Conservation (phyloP, 768 basidiomycete genomes). For the Tremella fuciformis region DNA sequence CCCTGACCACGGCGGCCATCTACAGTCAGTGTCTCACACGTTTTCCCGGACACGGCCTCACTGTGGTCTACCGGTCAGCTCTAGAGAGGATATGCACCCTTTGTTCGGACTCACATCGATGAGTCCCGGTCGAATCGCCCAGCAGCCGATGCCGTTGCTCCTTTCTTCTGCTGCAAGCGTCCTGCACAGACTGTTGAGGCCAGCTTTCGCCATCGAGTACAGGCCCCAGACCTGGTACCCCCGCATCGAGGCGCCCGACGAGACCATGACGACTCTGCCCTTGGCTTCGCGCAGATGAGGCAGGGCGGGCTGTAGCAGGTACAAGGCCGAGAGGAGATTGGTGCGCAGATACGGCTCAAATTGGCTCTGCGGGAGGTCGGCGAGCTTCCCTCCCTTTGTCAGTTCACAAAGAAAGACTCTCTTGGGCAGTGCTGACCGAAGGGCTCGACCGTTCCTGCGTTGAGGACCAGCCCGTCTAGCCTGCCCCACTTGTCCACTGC, state of each 20-base stretch:
- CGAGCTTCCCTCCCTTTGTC: neutral
- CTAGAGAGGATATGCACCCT: neutral
- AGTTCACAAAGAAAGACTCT: neutral
- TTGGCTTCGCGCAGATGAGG: slow-evolving; percentile 65
- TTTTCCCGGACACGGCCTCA: slow-evolving; percentile 5
- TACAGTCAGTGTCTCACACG: slow-evolving; percentile 1
- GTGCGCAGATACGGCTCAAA: slow-evolving; percentile 61
- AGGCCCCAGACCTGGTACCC: slow-evolving; percentile 67
- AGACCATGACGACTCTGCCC: slow-evolving; percentile 69
- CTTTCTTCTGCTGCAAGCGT: slow-evolving; percentile 82
- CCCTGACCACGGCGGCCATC: slow-evolving; percentile 53
- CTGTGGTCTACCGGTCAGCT: slow-evolving; percentile 41
- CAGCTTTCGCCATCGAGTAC: slow-evolving; percentile 75
- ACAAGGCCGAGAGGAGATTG: slow-evolving; percentile 82
- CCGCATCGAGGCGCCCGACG: slow-evolving; percentile 77
- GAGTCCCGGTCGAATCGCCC: slow-evolving; percentile 81
- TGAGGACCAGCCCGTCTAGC: slow-evolving; percentile 76
- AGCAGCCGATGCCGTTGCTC: slow-evolving; percentile 59
- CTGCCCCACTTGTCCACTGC: slow-evolving; percentile 61
- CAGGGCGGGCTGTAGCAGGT: slow-evolving; percentile 64
- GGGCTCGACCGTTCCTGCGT: slow-evolving; percentile 76
- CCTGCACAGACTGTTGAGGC: slow-evolving; percentile 81
- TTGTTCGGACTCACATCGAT: slow-evolving; percentile 59
- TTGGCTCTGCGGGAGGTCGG: slow-evolving; percentile 26
- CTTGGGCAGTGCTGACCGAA: too few species aligned